Evolutionary conservation across 2,329 filamentous ascomycete genomes (phyloP), one percentile per base, ranked within the genome.

Genomic region (Cordyceps pruinosa): DNA sequence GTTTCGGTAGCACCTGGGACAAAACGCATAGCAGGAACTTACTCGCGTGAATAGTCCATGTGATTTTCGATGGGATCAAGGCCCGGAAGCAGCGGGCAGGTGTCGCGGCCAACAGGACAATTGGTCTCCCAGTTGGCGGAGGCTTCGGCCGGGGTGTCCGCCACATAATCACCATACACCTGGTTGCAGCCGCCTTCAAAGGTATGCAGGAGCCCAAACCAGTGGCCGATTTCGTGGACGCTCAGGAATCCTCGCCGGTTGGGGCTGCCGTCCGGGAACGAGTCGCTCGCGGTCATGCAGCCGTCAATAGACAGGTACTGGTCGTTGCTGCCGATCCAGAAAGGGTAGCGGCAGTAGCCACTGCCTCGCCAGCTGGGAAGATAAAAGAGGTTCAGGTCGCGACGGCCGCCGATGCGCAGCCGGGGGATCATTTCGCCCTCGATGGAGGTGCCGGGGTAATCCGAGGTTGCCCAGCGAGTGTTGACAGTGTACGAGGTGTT

Each of bases 341-440:
- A 60, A 23, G 76, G 76, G 69, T 75, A 77, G 69, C 75, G 76
- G 70, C 73, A 77, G 68, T 77, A 75, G 13, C 76, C 75, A 47
- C 72, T 65, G 51, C 66, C 66, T 50, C 65, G 68, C 45, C 77
- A 65, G 46, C 64, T 60, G 21, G 65, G 64, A 52, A 74, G 66
- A 67, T 77, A 75, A 71, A 79, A 79, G 44, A 79, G 42, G 70
- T 79, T 79, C 54, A 79, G 71, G 60, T 73, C 66, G 12, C 64
- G 54, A 64, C 75, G 75, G 47, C 62, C 67, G 57, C 73, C 73
- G 66, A 75, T 70, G 64, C 75, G 73, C 45, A 79, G 72, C 9
- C 39, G 26, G 3, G 19, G 9, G 15, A 35, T 53, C 28, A 53
- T 45, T 41, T 53, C 50, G 1, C 28, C 8, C 28, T 53, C 39